Conservation (phyloP, 2,329 filamentous ascomycete species). For the Remersonia thermophila region DNA sequence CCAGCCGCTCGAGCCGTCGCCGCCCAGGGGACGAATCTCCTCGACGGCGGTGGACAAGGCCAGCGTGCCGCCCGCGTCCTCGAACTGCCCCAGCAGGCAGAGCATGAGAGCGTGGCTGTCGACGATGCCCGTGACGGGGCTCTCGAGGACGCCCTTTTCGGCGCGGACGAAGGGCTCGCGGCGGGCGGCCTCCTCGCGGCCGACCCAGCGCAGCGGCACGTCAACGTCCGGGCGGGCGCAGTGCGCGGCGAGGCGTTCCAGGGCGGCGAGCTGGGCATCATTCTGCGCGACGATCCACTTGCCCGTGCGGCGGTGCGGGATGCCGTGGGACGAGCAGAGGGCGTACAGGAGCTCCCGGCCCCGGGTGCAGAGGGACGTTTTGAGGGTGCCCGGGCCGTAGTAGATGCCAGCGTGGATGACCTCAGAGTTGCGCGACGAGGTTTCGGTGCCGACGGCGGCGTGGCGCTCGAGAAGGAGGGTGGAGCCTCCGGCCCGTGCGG, state of each 20-base stretch:
- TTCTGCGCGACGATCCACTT: conserved; percentile 96
- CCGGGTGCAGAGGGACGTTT: conserved; percentile 68
- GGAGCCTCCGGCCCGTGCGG: conserved; percentile 35
- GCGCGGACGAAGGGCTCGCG: conserved; percentile 69
- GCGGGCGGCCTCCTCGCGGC: conserved; percentile 43
- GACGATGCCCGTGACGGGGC: conserved; percentile 76
- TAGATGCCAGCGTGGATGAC: conserved; percentile 95
- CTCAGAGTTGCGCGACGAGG: conserved; percentile 82
- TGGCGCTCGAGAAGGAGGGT: conserved; percentile 78
- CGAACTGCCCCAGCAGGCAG: conserved; percentile 62
- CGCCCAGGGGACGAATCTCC: conserved; percentile 37
- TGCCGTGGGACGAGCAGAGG: conserved; percentile 54
- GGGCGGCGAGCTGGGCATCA: conserved; percentile 51
- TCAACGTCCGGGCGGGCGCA: conserved; percentile 24
- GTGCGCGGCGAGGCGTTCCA: conserved; percentile 37
- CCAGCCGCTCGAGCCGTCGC: conserved; percentile 52
- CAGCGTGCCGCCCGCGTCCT: conserved; percentile 61
- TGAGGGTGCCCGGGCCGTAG: conserved; percentile 65
- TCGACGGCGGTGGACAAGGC: conserved; percentile 58
- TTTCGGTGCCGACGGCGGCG: conserved; percentile 65
- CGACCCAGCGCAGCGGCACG: conserved; percentile 65
- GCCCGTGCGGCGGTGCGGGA: conserved; percentile 63
- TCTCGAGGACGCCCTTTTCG: conserved; percentile 64
- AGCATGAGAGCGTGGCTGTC: conserved; percentile 81
- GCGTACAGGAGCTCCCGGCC: conserved; percentile 69